Percentiles rank a stretch among this genome's conserved stretches.
Conservation (phyloP, 305 asterid species). For the Solanum aculeatissimum region DNA sequence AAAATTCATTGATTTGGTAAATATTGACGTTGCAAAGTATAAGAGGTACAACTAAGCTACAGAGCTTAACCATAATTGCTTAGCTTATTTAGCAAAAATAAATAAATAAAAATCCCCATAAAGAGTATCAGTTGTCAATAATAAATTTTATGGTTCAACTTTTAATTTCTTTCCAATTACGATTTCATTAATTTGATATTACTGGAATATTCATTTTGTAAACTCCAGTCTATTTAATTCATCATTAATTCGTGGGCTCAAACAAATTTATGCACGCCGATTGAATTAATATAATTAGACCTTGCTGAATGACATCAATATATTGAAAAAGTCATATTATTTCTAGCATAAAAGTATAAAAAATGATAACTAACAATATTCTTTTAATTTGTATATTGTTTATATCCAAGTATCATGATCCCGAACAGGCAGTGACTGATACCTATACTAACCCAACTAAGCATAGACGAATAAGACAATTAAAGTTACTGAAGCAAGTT, state of each 20-base stretch:
- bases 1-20: background rate
- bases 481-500: no score
- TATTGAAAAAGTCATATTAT: background rate
- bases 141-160: background rate
- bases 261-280: background rate
- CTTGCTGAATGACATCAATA: background rate
- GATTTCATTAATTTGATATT: background rate
- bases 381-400: no score
- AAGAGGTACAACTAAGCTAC: background rate
- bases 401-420: no score
- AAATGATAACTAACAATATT: no score
- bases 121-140: background rate
- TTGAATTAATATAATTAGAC: background rate
- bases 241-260: background rate
- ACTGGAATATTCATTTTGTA: background rate
- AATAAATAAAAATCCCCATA: background rate
- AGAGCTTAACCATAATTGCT: background rate
- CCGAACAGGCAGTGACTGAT: no score
- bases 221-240: background rate
- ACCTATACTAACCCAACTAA: no score
- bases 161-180: background rate
- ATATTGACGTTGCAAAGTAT: background rate
- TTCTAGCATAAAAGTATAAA: background rate
- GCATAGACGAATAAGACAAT: no score
- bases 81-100: background rate